These are phyloP conservation scores for Daldinia vernicosa DNA, from an alignment of 495 filamentous ascomycete genomes.

Conservation along the genomic window DNA sequence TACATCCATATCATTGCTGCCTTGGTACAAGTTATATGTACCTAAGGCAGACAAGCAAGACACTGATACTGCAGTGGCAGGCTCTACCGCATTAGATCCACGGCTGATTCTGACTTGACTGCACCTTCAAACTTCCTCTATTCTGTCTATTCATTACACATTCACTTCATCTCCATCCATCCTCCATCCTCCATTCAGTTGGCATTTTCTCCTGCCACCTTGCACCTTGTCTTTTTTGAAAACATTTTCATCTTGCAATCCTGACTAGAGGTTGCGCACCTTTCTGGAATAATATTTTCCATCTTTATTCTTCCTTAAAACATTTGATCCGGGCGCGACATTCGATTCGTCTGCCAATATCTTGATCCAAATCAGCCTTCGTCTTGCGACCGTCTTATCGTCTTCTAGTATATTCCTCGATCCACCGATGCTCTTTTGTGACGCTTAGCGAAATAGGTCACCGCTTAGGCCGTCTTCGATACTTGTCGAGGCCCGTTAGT, in stretches of 20 bases:
- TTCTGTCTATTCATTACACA: constrained; percentile 9
- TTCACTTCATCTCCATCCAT: constrained; percentile 6
- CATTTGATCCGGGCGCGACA: constrained; percentile 12
- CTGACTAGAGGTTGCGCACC: background rate
- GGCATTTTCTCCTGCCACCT: background rate
- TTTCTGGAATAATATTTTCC: constrained; percentile 4
- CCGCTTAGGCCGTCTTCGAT: constrained; percentile 13
- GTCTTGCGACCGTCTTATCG: background rate
- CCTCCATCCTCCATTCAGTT: background rate
- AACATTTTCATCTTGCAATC: constrained; percentile 1
- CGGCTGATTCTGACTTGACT: constrained; percentile 22
- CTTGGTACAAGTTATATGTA: background rate
- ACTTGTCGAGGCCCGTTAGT: background rate
- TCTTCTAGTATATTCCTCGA: background rate
- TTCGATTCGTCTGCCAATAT: background rate
- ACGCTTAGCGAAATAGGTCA: constrained; percentile 10
- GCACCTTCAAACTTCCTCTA: constrained; percentile 22
- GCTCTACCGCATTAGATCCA: constrained; percentile 28
- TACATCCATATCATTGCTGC: background rate
- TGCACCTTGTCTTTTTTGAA: background rate
- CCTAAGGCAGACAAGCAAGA: constrained; percentile 9
- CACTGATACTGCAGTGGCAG: constrained; percentile 4
- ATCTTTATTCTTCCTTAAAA: background rate
- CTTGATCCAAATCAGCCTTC: background rate
- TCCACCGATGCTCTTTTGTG: constrained; percentile 10